Conservation (phyloP, 2,329 filamentous ascomycete genomes). For the Exserohilum rostratum region DNA sequence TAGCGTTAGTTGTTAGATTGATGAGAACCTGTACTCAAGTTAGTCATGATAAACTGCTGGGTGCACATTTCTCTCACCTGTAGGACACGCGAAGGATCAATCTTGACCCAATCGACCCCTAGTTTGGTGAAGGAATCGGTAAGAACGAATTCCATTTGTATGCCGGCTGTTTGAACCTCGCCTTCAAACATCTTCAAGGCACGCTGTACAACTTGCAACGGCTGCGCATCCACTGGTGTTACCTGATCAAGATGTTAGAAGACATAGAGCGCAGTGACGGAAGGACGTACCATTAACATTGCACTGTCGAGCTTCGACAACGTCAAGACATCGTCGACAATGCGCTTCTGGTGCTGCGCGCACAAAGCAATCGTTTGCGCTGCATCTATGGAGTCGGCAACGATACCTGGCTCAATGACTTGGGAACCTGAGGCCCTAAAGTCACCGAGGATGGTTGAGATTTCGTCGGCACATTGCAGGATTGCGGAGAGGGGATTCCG, state of each 20-base stretch:
- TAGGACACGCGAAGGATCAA: constrained; percentile 76
- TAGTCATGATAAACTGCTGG: constrained; percentile 1
- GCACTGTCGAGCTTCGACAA: constrained; percentile 71
- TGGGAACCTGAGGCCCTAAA: constrained; percentile 56
- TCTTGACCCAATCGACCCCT: constrained; percentile 69
- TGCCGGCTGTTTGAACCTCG: constrained; percentile 72
- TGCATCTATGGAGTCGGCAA: constrained; percentile 70
- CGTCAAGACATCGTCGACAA: constrained; percentile 57
- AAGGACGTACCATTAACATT: constrained; percentile 61
- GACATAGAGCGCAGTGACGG: not conserved
- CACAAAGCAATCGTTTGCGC: constrained; percentile 79
- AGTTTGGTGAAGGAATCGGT: constrained; percentile 66
- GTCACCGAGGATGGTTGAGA: constrained; percentile 59
- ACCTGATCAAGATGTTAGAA: constrained; percentile 45
- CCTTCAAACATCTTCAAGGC: constrained; percentile 80
- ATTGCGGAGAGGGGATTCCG: constrained; percentile 77
- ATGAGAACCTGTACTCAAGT: constrained; percentile 64
- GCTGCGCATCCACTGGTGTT: constrained; percentile 72
- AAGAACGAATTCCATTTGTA: constrained; percentile 68
- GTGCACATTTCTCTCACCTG: constrained; percentile 52
- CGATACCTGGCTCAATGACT: constrained; percentile 53
- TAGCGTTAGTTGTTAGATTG: constrained; percentile 79
- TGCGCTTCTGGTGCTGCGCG: constrained; percentile 75
- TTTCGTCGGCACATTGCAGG: constrained; percentile 77
- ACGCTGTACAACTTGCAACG: constrained; percentile 68